Conservation (phyloP, 768 basidiomycete species). For the Porpolomopsis calyptriformis region DNA sequence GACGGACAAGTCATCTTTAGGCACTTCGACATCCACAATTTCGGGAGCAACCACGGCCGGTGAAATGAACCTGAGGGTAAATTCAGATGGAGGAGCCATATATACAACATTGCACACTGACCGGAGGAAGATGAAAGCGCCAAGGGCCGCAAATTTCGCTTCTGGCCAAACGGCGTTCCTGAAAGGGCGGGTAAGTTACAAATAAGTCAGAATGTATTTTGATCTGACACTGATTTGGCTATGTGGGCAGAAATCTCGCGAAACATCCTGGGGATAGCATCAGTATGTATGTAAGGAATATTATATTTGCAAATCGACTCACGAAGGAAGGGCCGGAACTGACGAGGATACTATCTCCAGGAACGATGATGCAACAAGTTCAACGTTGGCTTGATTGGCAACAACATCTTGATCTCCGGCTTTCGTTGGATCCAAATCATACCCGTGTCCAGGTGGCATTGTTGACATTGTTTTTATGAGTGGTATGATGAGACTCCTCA, state of each 20-base stretch:
- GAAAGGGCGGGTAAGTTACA: constrained; percentile 3
- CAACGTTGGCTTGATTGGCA: constrained; percentile 61
- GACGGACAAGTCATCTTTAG: constrained; percentile 39
- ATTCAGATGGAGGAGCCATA: constrained; percentile 5
- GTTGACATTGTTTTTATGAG: constrained; percentile 65
- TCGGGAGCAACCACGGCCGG: constrained; percentile 86
- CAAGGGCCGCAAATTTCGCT: constrained; percentile 70
- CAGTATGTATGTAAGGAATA: not conserved
- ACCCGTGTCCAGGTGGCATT: constrained; percentile 63
- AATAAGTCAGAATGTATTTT: not conserved
- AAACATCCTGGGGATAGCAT: constrained; percentile 48
- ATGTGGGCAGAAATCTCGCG: constrained; percentile 83
- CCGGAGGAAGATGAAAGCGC: constrained; percentile 89
- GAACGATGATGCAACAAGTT: constrained; percentile 65
- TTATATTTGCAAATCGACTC: constrained; percentile 19
- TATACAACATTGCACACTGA: constrained; percentile 15
- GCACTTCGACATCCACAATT: constrained; percentile 71
- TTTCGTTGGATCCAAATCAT: constrained; percentile 67
- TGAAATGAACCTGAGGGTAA: constrained; percentile 64
- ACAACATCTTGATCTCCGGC: constrained; percentile 46
- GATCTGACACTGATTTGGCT: constrained; percentile 59
- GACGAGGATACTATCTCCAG: constrained; percentile 67
- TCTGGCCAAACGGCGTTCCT: constrained; percentile 66
- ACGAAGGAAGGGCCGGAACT: constrained; percentile 63
- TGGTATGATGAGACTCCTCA: constrained; percentile 70